A percentile compares a stretch with the other conserved stretches of the same genome.
Conservation (phyloP, 257 asterid species). For the Plantago elongata region DNA sequence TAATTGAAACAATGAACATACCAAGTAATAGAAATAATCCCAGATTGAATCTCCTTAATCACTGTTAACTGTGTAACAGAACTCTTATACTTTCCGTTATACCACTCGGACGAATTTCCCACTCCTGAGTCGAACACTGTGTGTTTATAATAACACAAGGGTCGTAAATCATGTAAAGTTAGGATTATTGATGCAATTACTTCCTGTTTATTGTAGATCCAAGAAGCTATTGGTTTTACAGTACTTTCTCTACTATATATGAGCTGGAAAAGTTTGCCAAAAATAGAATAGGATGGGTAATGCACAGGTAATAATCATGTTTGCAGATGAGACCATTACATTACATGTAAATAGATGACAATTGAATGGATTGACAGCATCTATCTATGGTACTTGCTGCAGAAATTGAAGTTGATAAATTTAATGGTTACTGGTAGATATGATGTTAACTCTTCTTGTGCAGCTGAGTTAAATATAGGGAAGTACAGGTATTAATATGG, state of each 20-base stretch:
- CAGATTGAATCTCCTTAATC: too few species aligned
- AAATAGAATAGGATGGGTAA: conserved; percentile 12
- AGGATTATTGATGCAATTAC: neutral
- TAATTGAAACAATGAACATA: too few species aligned
- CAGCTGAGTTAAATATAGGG: conserved; percentile 6
- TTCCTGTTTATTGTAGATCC: conserved; percentile 2
- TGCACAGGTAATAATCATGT: conserved; percentile 12
- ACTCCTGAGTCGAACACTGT: neutral
- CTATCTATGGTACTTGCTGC: conserved; percentile 6
- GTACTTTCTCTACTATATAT: conserved; percentile 1
- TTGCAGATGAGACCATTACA: conserved; percentile 11
- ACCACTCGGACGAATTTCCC: neutral
- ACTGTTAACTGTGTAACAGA: too few species aligned
- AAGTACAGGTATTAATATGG: conserved; percentile 12
- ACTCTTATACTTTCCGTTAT: too few species aligned
- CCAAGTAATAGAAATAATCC: too few species aligned
- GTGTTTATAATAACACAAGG: neutral
- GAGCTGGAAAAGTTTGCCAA: conserved; percentile 8
- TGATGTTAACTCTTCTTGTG: conserved; percentile 1
- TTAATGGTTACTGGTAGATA: conserved; percentile 12
- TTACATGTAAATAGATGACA: conserved; percentile 2
- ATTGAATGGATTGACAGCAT: conserved; percentile 14
- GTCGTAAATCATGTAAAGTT: neutral
- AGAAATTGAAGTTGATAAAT: conserved; percentile 16
- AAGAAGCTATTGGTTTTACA: neutral